Conservation (phyloP, 257 asterid genomes). For the Verbena officinalis region DNA sequence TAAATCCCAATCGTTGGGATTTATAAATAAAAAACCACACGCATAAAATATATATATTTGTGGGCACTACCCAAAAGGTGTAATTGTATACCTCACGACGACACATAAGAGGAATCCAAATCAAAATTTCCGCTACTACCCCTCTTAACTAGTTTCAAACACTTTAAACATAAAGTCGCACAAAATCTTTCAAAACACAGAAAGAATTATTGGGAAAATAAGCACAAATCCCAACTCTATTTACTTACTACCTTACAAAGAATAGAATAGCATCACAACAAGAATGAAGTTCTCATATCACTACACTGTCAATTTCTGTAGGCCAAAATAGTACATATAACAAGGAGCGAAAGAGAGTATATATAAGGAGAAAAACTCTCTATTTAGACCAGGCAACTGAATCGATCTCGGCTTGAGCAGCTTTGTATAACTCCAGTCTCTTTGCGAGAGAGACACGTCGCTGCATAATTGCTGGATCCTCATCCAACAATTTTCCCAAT, state of each 20-base stretch:
- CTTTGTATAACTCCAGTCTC: constrained; percentile 91
- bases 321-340: constrained; percentile 8
- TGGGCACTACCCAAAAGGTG: too few relatives aligned
- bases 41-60: too few relatives aligned
- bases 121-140: too few relatives aligned
- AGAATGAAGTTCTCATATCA: constrained; percentile 22
- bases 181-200: too few relatives aligned
- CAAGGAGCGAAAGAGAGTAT: not conserved
- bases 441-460: constrained; percentile 72
- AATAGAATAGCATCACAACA: constrained; percentile 28
- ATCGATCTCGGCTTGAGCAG: constrained; percentile 95
- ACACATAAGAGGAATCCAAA: too few relatives aligned
- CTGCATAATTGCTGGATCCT: constrained; percentile 97
- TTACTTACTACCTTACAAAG: constrained; percentile 16
- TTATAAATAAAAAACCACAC: too few relatives aligned
- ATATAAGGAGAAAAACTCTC: constrained; percentile 26
- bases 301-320: constrained; percentile 9
- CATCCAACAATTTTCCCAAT: constrained; percentile 83
- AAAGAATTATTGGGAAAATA: constrained; percentile 6
- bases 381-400: constrained; percentile 94
- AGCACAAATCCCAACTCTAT: constrained; percentile 15
- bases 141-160: too few relatives aligned
- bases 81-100: too few relatives aligned
- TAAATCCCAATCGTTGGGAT: too few relatives aligned
- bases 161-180: too few relatives aligned